phyloP scores from a whole-genome alignment of 2,329 filamentous ascomycete genomes.

The Mycosphaerelloides madeirae region DNA sequence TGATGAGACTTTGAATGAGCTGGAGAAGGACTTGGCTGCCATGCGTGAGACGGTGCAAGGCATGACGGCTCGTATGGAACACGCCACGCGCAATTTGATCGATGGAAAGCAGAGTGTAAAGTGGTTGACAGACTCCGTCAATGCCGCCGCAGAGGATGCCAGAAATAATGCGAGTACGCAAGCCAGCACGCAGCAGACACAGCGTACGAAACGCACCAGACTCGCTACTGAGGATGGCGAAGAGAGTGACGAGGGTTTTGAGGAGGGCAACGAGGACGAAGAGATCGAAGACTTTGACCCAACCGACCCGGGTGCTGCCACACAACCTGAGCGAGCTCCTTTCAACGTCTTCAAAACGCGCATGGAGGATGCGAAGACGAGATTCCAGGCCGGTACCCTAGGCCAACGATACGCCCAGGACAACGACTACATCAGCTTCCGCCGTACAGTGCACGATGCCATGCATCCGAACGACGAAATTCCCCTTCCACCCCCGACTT shows the following conservation, averaged over 20 bases:
- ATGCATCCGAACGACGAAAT: slow-evolving; percentile 50
- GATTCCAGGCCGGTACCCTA: slow-evolving; percentile 38
- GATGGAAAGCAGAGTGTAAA: slow-evolving; percentile 51
- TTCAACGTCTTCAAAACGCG: slow-evolving; percentile 36
- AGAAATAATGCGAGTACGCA: slow-evolving; percentile 33
- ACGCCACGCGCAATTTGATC: slow-evolving; percentile 53
- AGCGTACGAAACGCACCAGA: slow-evolving; percentile 19
- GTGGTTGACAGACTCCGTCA: slow-evolving; percentile 41
- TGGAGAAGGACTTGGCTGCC: slow-evolving; percentile 39
- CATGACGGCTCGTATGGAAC: slow-evolving; percentile 54
- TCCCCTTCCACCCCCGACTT: slow-evolving; percentile 51
- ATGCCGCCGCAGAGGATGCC: slow-evolving; percentile 38
- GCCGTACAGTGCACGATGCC: slow-evolving; percentile 58
- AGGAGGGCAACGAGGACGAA: slow-evolving; percentile 36
- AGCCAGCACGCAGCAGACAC: slow-evolving; percentile 33
- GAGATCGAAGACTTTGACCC: slow-evolving; percentile 38
- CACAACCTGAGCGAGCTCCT: slow-evolving; percentile 33
- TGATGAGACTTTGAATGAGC: slow-evolving; percentile 36
- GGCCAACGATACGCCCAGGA: slow-evolving; percentile 52
- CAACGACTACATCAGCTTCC: slow-evolving; percentile 59
- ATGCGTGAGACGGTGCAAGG: slow-evolving; percentile 44
- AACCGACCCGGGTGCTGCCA: slow-evolving; percentile 36
- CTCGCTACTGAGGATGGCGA: slow-evolving; percentile 10
- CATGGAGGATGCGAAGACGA: slow-evolving; percentile 39
- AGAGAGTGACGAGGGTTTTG: slow-evolving; percentile 26